Conservation (phyloP, 148 eudicot genomes). For the Selenicereus undatus region DNA sequence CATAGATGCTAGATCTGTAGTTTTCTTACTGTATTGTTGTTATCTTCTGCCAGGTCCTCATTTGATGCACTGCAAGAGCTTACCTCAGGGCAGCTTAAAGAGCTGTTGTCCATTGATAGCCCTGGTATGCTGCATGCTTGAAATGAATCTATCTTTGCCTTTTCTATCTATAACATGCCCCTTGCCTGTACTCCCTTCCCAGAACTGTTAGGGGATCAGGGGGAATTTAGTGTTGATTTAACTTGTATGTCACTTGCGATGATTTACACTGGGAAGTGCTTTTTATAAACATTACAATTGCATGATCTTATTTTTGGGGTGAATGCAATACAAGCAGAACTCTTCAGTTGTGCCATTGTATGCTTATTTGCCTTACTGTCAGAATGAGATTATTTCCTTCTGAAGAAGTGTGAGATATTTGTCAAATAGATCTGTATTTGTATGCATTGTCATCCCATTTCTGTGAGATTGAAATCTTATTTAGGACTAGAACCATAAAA, state of each 20-base stretch:
- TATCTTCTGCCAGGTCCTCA: slow-evolving; percentile 40
- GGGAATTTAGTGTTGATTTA: background rate
- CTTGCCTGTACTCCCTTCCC: background rate
- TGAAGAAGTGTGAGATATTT: background rate
- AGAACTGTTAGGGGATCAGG: background rate
- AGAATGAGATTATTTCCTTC: background rate
- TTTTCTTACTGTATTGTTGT: slow-evolving; percentile 5
- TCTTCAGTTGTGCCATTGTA: background rate
- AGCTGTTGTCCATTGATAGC: slow-evolving; percentile 30
- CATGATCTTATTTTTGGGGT: background rate
- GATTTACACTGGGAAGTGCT: background rate
- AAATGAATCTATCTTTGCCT: background rate
- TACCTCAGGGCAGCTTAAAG: slow-evolving; percentile 42
- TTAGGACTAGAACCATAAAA: too few relatives aligned
- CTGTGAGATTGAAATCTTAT: background rate
- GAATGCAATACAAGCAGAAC: background rate
- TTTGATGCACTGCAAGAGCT: slow-evolving; percentile 54
- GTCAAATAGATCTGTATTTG: background rate
- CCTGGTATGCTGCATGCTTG: slow-evolving; percentile 33
- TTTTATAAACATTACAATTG: background rate
- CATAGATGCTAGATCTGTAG: background rate
- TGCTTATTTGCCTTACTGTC: background rate
- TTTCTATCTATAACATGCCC: background rate
- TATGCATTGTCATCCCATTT: background rate
- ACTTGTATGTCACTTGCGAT: background rate